phyloP scores from a whole-genome alignment of 129 eudicot species.

The Helichrysum umbraculigerum region DNA sequence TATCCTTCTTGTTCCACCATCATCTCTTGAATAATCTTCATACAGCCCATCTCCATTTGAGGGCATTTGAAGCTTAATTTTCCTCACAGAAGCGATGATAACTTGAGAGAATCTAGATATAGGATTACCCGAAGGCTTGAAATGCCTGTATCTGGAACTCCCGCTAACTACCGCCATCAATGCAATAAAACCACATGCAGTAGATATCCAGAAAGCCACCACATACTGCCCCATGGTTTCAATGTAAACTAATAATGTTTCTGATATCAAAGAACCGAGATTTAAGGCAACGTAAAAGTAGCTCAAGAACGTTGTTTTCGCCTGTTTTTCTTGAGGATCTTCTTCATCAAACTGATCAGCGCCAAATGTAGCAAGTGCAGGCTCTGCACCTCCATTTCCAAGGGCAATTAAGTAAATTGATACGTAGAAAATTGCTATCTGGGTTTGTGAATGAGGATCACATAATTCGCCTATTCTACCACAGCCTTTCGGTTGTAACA shows the following conservation, averaged over 20 bases:
- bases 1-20: slow-evolving; percentile 46
- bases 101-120: slow-evolving; percentile 61
- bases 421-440: slow-evolving; percentile 47
- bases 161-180: slow-evolving; percentile 49
- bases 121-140: slow-evolving; percentile 68
- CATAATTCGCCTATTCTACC: slow-evolving; percentile 63
- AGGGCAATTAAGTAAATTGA: slow-evolving; percentile 66
- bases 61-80: slow-evolving; percentile 45
- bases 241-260: slow-evolving; percentile 59
- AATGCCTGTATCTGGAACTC: slow-evolving; percentile 49
- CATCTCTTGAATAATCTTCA: slow-evolving; percentile 48
- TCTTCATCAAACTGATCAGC: slow-evolving; percentile 72
- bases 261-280: slow-evolving; percentile 63
- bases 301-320: slow-evolving; percentile 58
- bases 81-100: slow-evolving; percentile 53
- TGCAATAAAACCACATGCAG: slow-evolving; percentile 49
- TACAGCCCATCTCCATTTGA: slow-evolving; percentile 51
- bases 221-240: slow-evolving; percentile 66
- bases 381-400: slow-evolving; percentile 66
- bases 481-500: slow-evolving; percentile 72
- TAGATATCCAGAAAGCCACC: slow-evolving; percentile 64
- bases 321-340: slow-evolving; percentile 50
- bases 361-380: slow-evolving; percentile 66
- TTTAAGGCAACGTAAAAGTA: slow-evolving; percentile 62
- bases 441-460: slow-evolving; percentile 41